Base-by-base conservation (phyloP, 2,329 filamentous ascomycete species). In the Acrocalymma vagum region DNA sequence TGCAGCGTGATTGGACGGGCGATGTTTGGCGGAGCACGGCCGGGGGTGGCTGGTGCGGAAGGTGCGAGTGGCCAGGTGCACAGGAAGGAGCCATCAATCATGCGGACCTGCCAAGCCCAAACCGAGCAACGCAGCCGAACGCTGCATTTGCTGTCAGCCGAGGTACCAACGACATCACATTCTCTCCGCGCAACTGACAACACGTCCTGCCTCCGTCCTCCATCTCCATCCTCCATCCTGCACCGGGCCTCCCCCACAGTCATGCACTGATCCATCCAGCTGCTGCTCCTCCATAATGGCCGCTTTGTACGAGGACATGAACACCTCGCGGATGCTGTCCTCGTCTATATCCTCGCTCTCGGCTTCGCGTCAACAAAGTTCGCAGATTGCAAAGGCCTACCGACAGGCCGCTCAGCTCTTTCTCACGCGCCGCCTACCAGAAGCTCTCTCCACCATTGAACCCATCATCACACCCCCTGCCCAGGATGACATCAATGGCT, bases 331-430 rank as follows among this genome's bases (percentile, higher is more conserved):
- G 61, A 73, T 78, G 46, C 75, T 85, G 46, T 82, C 85, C 27
- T 82, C 83, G 41, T 89, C 89, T 47, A 82, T 88, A 57, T 83
- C 86, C 38, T 88, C 85, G 42, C 76, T 90, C 32, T 81, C 83
- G 18, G 83, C 83, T 34, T 81, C 86, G 33, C 84, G 85, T 37
- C 82, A 84, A 38, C 79, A 79, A 24, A 78, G 85, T 29, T 86
- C 83, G 32, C 83, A 88, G 61, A 88, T 96, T 62, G 94, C 93
- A 55, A 94, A 94, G 72, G 88, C 88, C 20, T 97, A 97, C 74
- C 90, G 93, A 54, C 91, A 96, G 74, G 89, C 94, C 21, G 95
- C 91, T 6, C 92, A 94, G 52, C 82, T 97, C 16, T 99, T 95
- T 73, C 80, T 99, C 45, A 99, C 94, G 70, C 91, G 94, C 70